Evolutionary conservation across 768 basidiomycete species (phyloP).

Genomic region (Macrolepiota albuminosa): DNA sequence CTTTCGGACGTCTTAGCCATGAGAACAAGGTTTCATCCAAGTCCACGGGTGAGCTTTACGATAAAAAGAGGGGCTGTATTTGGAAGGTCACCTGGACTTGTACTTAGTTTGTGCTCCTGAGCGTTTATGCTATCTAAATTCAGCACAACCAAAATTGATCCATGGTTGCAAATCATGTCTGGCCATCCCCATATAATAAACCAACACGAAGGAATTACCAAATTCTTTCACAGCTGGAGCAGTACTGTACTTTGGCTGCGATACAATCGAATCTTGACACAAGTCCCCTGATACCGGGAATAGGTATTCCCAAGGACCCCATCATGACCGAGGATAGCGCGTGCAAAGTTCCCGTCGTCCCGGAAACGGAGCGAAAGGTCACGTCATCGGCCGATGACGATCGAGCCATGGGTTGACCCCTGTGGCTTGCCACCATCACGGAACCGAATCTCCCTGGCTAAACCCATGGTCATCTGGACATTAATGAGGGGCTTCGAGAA

Average conservation of each 20-base stretch:
- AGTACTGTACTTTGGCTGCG: background rate
- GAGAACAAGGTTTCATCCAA: background rate
- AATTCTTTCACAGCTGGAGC: background rate
- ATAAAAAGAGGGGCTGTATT: background rate
- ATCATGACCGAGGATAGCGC: background rate
- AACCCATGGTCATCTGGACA: no score
- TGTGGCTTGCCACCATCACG: no score
- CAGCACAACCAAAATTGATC: background rate
- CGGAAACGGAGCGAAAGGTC: background rate
- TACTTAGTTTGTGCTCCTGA: background rate
- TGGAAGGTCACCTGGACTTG: conserved; percentile 1
- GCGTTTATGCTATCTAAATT: background rate
- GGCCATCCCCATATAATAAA: background rate
- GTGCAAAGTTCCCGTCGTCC: background rate
- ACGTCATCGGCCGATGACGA: background rate
- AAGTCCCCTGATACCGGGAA: background rate
- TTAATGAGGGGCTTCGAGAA: background rate
- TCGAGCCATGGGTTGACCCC: background rate
- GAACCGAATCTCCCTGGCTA: no score
- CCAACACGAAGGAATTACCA: background rate
- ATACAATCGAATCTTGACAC: background rate
- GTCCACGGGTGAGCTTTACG: background rate
- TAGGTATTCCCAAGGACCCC: background rate
- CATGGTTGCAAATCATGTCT: background rate
- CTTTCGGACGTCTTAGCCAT: background rate